Conservation (phyloP, 805 yeast species). For the Diddensiella santjacobensis region DNA sequence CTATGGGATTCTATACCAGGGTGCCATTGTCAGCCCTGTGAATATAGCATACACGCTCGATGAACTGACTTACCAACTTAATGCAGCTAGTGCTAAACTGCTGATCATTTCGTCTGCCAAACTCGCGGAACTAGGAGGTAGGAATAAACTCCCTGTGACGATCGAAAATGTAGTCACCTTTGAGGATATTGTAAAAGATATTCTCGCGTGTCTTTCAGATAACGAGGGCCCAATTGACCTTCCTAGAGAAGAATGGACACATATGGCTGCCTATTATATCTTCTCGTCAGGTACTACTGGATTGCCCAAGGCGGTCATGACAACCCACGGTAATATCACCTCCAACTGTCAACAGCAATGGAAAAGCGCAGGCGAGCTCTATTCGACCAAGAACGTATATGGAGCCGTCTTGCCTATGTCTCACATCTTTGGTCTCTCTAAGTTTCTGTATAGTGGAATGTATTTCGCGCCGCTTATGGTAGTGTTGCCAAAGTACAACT, state of each 20-base stretch:
- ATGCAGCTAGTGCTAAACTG: constrained; percentile 21
- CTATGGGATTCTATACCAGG: constrained; percentile 27
- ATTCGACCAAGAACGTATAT: constrained; percentile 20
- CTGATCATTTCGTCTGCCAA: constrained; percentile 24
- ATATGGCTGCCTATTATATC: constrained; percentile 27
- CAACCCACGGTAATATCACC: constrained; percentile 53
- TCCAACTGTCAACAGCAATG: constrained; percentile 32
- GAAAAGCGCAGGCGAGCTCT: constrained; percentile 2
- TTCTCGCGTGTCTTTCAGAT: neutral
- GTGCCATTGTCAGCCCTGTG: constrained; percentile 34
- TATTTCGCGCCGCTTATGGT: constrained; percentile 24
- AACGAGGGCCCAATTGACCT: constrained; percentile 1
- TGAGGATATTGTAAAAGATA: constrained; percentile 3
- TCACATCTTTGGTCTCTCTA: constrained; percentile 33
- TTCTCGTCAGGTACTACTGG: constrained; percentile 43
- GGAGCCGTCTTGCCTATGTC: constrained; percentile 35
- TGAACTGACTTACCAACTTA: constrained; percentile 33
- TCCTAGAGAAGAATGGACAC: neutral
- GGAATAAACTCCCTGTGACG: neutral
- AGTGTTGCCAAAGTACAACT: constrained; percentile 32
- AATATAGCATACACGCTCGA: constrained; percentile 32
- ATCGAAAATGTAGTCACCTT: constrained; percentile 4
- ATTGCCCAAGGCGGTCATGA: constrained; percentile 72
- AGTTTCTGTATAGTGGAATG: constrained; percentile 26
- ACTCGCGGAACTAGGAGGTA: constrained; percentile 21